These are phyloP conservation scores for Curvularia verruculosa DNA, from an alignment of 2,329 filamentous ascomycete genomes.

Conservation along the genomic window DNA sequence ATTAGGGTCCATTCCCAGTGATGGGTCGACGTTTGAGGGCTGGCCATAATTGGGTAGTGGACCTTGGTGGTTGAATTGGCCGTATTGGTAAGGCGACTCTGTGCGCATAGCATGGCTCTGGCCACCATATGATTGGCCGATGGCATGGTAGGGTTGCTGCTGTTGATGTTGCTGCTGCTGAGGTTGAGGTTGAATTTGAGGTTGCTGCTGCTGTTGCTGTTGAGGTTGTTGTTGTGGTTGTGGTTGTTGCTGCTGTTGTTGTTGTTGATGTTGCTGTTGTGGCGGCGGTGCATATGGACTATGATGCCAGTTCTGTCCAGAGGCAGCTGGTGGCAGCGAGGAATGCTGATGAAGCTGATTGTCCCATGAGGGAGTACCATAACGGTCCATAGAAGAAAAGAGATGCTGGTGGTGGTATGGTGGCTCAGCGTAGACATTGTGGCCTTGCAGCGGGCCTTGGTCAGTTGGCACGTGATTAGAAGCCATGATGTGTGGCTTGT, in stretches of 20 bases:
- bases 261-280: too few relatives aligned
- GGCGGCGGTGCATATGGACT: constrained; percentile 21
- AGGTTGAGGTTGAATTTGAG: too few relatives aligned
- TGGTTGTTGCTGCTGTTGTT: too few relatives aligned
- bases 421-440: constrained; percentile 43
- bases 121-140: constrained; percentile 32
- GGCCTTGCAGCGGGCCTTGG: constrained; percentile 39
- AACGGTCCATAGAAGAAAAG: constrained; percentile 40
- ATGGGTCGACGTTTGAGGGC: constrained; percentile 36
- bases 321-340: constrained; percentile 24
- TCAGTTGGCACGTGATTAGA: constrained; percentile 48
- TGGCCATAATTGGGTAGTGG: constrained; percentile 33
- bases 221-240: not conserved
- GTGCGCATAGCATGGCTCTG: constrained; percentile 34
- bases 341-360: constrained; percentile 36
- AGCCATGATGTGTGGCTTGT: constrained; percentile 36
- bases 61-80: constrained; percentile 36
- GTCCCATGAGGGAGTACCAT: constrained; percentile 39
- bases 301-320: constrained; percentile 37
- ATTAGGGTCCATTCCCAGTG: constrained; percentile 32
- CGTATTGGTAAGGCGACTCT: constrained; percentile 43
- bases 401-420: constrained; percentile 38
- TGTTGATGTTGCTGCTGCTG: not conserved
- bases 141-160: constrained; percentile 34
- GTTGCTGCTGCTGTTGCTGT: not conserved